A percentile compares a stretch with the other conserved stretches of the same genome.
phyloP scores from a whole-genome alignment of 108 stramenopile species.

The Licmophora abbreviata region DNA sequence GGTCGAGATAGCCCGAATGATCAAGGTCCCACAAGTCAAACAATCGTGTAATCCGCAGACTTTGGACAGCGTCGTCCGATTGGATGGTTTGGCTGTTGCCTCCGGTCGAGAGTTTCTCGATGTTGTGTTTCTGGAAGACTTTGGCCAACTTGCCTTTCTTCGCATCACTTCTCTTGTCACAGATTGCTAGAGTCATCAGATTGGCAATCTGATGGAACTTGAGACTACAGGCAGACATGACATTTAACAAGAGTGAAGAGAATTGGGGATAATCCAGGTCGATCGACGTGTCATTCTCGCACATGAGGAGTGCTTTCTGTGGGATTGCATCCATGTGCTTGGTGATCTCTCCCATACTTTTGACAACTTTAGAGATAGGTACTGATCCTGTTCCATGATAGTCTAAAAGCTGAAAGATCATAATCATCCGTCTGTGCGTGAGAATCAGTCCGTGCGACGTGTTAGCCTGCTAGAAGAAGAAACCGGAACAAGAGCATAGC shows the following conservation, averaged over 20 bases:
- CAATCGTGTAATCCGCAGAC: neutral
- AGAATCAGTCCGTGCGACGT: too few relatives aligned
- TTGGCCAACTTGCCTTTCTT: neutral
- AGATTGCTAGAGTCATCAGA: neutral
- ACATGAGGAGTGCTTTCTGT: neutral
- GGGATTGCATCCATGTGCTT: slow-evolving; percentile 3
- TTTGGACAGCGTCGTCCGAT: neutral
- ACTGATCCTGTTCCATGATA: neutral
- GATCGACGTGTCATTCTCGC: neutral
- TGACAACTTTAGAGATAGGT: neutral
- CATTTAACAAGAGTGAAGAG: slow-evolving; percentile 6
- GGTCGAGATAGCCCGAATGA: slow-evolving; percentile 6
- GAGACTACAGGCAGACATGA: slow-evolving; percentile 2
- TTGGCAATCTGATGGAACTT: slow-evolving; percentile 6
- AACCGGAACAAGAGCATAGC: too few relatives aligned
- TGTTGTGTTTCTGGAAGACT: neutral
- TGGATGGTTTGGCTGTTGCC: neutral
- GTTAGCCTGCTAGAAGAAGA: too few relatives aligned
- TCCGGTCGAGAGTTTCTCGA: neutral
- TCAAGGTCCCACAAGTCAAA: slow-evolving; percentile 11
- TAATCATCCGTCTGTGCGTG: too few relatives aligned
- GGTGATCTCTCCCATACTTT: neutral
- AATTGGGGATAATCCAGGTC: slow-evolving; percentile 4
- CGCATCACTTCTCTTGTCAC: slow-evolving; percentile 1
- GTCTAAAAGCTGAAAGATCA: neutral